These are phyloP conservation scores for Osmanthus fragrans DNA, from an alignment of 257 asterid species.

Conservation along the genomic window DNA sequence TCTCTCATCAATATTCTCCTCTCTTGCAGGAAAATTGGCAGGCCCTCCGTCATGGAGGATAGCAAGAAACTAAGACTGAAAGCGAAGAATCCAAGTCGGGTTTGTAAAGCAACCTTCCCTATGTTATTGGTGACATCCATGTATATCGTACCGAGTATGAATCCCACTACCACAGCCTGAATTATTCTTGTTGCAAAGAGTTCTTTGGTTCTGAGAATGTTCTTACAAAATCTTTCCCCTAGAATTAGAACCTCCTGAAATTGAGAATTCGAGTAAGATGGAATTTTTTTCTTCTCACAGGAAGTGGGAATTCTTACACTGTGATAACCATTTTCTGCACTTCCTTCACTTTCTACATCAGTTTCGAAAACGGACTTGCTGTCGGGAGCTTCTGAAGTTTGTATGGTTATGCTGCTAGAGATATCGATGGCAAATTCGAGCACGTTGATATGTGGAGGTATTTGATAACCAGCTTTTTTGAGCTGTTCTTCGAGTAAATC, in stretches of 20 bases:
- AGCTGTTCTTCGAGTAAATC: slow-evolving; percentile 50
- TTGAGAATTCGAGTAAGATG: slow-evolving; percentile 43
- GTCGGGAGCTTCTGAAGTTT: slow-evolving; percentile 26
- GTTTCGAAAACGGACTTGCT: slow-evolving; percentile 14
- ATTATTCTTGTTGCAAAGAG: slow-evolving; percentile 64
- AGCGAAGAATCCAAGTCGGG: slow-evolving; percentile 78
- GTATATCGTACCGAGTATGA: slow-evolving; percentile 67
- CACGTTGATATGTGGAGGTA: slow-evolving; percentile 67
- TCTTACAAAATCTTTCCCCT: slow-evolving; percentile 60
- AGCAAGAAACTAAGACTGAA: slow-evolving; percentile 75
- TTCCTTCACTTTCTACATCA: slow-evolving; percentile 5
- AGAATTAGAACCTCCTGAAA: slow-evolving; percentile 53
- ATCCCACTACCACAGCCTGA: slow-evolving; percentile 64
- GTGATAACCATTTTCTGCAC: background rate
- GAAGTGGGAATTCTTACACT: slow-evolving; percentile 1
- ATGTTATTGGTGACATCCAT: slow-evolving; percentile 50
- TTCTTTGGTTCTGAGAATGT: slow-evolving; percentile 71
- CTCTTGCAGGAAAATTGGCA: slow-evolving; percentile 81
- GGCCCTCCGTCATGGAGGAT: slow-evolving; percentile 78
- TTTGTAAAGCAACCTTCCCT: slow-evolving; percentile 45
- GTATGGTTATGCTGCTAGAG: slow-evolving; percentile 25
- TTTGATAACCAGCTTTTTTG: slow-evolving; percentile 36
- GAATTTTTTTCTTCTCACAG: slow-evolving; percentile 4
- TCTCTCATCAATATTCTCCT: slow-evolving; percentile 68
- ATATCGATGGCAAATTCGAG: slow-evolving; percentile 79